A percentile compares a stretch with the other conserved stretches of the same genome.
These are phyloP conservation scores for Backusella psychrophila DNA, from an alignment of 192 early-diverging fungal genomes.

Conservation along the genomic window DNA sequence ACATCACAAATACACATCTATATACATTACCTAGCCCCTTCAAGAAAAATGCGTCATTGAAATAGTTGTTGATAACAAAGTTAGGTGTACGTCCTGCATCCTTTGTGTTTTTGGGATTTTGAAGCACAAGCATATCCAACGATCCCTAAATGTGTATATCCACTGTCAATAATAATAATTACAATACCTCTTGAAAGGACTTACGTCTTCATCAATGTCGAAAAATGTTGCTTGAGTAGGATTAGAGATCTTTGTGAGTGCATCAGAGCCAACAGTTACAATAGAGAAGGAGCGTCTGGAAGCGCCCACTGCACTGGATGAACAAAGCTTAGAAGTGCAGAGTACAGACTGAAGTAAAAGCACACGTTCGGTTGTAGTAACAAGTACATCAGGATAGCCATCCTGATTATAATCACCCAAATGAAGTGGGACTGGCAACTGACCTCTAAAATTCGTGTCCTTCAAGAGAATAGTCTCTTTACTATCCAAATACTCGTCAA, in stretches of 20 bases:
- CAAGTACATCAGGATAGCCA: constrained; percentile 88
- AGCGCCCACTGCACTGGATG: constrained; percentile 38
- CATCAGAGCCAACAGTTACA: constrained; percentile 63
- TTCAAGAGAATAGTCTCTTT: constrained; percentile 43
- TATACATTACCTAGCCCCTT: constrained; percentile 61
- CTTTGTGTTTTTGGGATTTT: constrained; percentile 29
- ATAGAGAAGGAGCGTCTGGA: constrained; percentile 61
- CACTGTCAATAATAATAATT: too few relatives aligned
- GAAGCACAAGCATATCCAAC: constrained; percentile 75
- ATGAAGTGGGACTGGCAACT: constrained; percentile 54
- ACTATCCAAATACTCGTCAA: constrained; percentile 39
- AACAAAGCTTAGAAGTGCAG: constrained; percentile 52
- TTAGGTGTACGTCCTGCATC: constrained; percentile 49
- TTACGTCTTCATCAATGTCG: constrained; percentile 90
- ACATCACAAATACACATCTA: not conserved
- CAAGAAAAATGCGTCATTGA: constrained; percentile 93
- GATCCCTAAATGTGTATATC: constrained; percentile 54
- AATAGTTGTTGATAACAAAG: constrained; percentile 85
- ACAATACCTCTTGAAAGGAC: constrained; percentile 5
- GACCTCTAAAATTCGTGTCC: constrained; percentile 50
- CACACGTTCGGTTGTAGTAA: constrained; percentile 53
- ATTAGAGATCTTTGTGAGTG: constrained; percentile 45
- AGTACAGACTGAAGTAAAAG: constrained; percentile 66
- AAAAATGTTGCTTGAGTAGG: constrained; percentile 74
- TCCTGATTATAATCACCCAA: constrained; percentile 85